Percentiles rank a stretch among this genome's conserved stretches.
Evolutionary conservation across 805 yeast genomes (phyloP).

Genomic region (Kregervanrija pseudodelftensis): DNA sequence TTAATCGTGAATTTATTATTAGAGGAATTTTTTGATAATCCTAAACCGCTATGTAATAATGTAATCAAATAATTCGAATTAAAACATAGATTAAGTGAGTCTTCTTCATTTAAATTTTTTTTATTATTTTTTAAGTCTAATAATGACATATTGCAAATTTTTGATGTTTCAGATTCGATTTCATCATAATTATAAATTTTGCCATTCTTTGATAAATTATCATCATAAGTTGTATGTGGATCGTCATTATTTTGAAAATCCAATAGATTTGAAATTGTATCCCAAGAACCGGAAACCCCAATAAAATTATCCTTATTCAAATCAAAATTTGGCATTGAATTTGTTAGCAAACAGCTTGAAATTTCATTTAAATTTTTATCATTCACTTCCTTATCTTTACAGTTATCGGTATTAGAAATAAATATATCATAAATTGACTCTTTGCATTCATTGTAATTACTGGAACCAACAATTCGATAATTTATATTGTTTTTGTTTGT

Average conservation of each 20-base stretch:
- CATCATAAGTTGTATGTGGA: neutral
- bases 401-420: constrained; percentile 14
- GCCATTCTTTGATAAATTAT: constrained; percentile 17
- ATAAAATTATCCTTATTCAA: constrained; percentile 49
- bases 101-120: constrained; percentile 33
- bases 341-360: constrained; percentile 44
- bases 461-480: constrained; percentile 38
- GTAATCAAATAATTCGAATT: constrained; percentile 53
- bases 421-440: constrained; percentile 40
- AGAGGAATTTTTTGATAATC: constrained; percentile 44
- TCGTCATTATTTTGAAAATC: constrained; percentile 9
- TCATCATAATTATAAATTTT: constrained; percentile 38
- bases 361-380: constrained; percentile 18
- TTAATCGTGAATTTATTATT: constrained; percentile 32
- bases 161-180: constrained; percentile 37
- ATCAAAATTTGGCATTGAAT: constrained; percentile 48
- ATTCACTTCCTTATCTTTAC: constrained; percentile 9
- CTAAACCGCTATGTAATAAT: constrained; percentile 53
- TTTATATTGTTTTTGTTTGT: constrained; percentile 11
- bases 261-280: constrained; percentile 43
- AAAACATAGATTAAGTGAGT: constrained; percentile 50
- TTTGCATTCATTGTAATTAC: constrained; percentile 44
- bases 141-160: constrained; percentile 34
- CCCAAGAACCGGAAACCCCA: constrained; percentile 67
- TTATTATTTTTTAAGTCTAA: constrained; percentile 14